Conservation (phyloP, 148 eudicot genomes). For the Silene conica region DNA sequence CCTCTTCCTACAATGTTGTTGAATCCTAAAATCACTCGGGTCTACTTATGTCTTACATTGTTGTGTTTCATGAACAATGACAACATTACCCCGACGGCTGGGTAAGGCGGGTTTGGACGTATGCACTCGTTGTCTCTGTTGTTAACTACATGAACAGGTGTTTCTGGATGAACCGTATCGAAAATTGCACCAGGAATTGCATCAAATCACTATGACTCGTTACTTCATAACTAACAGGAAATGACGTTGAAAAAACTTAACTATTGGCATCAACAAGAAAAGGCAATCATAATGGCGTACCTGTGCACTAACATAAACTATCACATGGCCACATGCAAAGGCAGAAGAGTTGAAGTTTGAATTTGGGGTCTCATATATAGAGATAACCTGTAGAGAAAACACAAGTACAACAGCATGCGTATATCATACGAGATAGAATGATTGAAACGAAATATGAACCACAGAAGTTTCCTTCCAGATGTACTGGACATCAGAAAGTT, state of each 20-base stretch:
- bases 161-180: neutral
- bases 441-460: neutral
- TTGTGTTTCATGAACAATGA: neutral
- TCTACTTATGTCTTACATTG: neutral
- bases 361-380: constrained; percentile 34
- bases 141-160: neutral
- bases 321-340: constrained; percentile 64
- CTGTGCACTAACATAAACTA: constrained; percentile 69
- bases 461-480: too few relatives aligned
- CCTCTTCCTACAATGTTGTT: neutral
- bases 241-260: too few relatives aligned
- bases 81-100: neutral
- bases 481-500: neutral
- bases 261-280: neutral
- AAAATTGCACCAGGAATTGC: neutral
- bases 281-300: constrained; percentile 26
- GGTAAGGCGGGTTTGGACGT: neutral
- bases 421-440: neutral
- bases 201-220: neutral
- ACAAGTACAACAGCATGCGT: neutral
- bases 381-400: constrained; percentile 47
- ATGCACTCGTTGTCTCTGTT: neutral
- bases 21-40: neutral
- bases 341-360: constrained; percentile 31
- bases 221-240: neutral